Evolutionary conservation across 345 rosid species (phyloP), one percentile per base, ranked within the genome.

Genomic region (Cochlearia excelsa): DNA sequence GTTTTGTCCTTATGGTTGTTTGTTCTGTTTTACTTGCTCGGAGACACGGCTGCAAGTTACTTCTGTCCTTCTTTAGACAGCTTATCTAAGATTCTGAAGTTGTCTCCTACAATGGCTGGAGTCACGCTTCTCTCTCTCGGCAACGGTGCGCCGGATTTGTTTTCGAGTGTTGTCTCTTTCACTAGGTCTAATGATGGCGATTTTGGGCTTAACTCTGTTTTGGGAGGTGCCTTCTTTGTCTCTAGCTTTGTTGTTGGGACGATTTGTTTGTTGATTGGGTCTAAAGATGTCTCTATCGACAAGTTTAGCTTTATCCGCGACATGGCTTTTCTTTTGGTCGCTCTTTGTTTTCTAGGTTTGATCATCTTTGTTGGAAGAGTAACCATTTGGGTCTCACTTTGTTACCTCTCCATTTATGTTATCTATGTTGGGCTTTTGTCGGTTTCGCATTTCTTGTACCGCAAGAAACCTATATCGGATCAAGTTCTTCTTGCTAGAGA

Each of bases 91-190:
- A 51, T 88, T 27, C 58, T 88, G 58, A 86, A 85, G 48, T 67
- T 92, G 51, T 83, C 96, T 59, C 96, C 98, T 1, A 79, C 93
- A 28, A 81, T 92, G 61, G 88, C 95, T 30, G 96, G 98, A 16
- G 87, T 84, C 29, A 92, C 98, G 30, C 90, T 92, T 45, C 84
- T 92, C 67, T 86, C 98, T 51, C 85, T 92, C 3, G 96, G 98
- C 2, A 88, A 92, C 51, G 98, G 98, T 4, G 90, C 96, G 2
- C 87, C 93, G 0, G 98, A 88, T 79, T 83, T 88, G 2, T 91
- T 91, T 67, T 63, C 98, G 0, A 82, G 87, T 67, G 37, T 92
- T 1, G 96, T 74, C 37, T 86, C 98, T 7, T 80, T 88, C 75
- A 77, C 73, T 64, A 86, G 80, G 28, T 75, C 62, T 4, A 95